phyloP scores from a whole-genome alignment of 371 early-diverging fungal species.

The Apophysomyces sp. region DNA sequence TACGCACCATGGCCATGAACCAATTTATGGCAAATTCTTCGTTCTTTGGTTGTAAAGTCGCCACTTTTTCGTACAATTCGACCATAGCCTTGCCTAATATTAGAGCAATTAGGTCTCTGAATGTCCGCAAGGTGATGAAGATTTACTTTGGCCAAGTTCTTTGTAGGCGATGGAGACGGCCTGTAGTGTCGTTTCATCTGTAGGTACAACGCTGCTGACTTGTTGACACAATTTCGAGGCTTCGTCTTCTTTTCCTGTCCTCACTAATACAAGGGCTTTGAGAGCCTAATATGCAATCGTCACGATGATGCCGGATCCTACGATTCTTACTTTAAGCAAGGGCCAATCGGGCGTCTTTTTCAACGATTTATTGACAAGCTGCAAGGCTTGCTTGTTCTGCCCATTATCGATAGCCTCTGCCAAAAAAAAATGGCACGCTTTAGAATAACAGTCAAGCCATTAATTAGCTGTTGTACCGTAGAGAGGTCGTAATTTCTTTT shows the following conservation, averaged over 20 bases:
- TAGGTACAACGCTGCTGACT: constrained; percentile 66
- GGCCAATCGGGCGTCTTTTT: constrained; percentile 69
- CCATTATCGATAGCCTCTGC: constrained; percentile 76
- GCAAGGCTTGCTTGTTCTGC: constrained; percentile 68
- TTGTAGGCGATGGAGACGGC: constrained; percentile 71
- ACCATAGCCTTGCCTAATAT: constrained; percentile 63
- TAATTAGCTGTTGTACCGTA: constrained; percentile 28
- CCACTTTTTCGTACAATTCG: constrained; percentile 74
- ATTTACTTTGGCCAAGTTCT: constrained; percentile 60
- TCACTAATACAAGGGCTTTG: constrained; percentile 76
- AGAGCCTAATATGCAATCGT: constrained; percentile 58
- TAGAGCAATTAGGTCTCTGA: neutral
- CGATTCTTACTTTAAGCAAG: constrained; percentile 56
- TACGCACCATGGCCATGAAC: constrained; percentile 86
- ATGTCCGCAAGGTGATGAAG: neutral
- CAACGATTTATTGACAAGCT: constrained; percentile 65
- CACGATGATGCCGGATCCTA: neutral
- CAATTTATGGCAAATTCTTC: constrained; percentile 77
- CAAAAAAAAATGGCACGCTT: neutral
- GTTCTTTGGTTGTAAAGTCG: constrained; percentile 60
- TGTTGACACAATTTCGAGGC: constrained; percentile 70
- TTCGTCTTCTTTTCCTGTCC: constrained; percentile 67
- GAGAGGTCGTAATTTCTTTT: constrained; percentile 47
- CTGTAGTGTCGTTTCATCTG: constrained; percentile 75
- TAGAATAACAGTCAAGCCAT: too few relatives aligned